phyloP scores from a whole-genome alignment of 2,329 filamentous ascomycete species.

The Drechslerella dactyloides region DNA sequence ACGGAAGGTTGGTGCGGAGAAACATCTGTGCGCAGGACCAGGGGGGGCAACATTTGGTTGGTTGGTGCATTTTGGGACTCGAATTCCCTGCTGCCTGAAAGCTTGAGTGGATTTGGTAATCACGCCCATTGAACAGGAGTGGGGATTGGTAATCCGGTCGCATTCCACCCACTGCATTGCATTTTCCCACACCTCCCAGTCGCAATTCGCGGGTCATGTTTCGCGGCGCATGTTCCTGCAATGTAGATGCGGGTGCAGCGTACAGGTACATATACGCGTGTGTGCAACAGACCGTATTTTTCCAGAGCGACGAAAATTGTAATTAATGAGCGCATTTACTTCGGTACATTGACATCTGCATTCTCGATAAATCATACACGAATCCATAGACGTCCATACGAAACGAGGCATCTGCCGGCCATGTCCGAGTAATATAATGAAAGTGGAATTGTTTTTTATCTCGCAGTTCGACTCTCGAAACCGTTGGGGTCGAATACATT shows the following conservation, averaged over 20 bases:
- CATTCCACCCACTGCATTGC: neutral
- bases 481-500: slow-evolving; percentile 19
- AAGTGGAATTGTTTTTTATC: slow-evolving; percentile 4
- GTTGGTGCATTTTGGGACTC: slow-evolving; percentile 5
- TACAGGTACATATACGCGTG: too few species aligned
- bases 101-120: slow-evolving; percentile 26
- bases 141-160: slow-evolving; percentile 43
- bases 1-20: slow-evolving; percentile 22
- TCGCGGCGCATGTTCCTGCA: slow-evolving; percentile 5
- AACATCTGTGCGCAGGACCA: slow-evolving; percentile 38
- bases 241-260: too few species aligned
- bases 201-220: slow-evolving; percentile 24
- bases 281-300: slow-evolving; percentile 3
- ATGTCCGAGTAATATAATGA: slow-evolving; percentile 12
- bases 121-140: slow-evolving; percentile 26
- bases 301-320: neutral
- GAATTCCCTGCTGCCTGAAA: slow-evolving; percentile 15
- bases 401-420: neutral
- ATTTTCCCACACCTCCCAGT: neutral
- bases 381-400: neutral
- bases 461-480: slow-evolving; percentile 13
- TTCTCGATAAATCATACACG: too few species aligned
- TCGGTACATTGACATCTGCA: too few species aligned
- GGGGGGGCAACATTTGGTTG: slow-evolving; percentile 14
- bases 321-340: slow-evolving; percentile 7